Evolutionary conservation across 169 alveolate genomes (phyloP), one percentile per base, ranked within the genome.

Genomic region (Cryptosporidium ubiquitum): DNA sequence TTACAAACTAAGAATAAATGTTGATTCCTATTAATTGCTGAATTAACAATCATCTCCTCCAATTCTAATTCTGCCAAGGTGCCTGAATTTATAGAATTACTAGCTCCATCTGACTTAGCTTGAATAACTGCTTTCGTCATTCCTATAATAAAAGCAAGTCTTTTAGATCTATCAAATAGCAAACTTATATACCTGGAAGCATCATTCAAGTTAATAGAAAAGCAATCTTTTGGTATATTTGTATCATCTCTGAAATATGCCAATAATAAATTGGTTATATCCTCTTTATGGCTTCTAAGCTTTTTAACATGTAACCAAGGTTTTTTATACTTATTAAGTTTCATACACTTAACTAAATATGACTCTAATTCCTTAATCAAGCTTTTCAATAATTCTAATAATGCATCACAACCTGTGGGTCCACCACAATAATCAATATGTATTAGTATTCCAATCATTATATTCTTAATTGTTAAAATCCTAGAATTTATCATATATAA

Each of bases 221-320:
- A 29, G 14, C 75, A 68, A 35, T 35, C 75, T 35, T 18, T 18
- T 68, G 75, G 75, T 16, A 68, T 10, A 42, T 42, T 68, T 35
- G 3, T 39, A 37, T 29, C 37, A 3, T 68, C 16, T 37, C 16
- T 20, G n/a, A 68, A 37, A 35, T 16, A 14, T 5, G 4, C 7
- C 20, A 35, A 37, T 26, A 70, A 49, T 44, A 70, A 47, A 0
- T n/a, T 40, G 4, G 4, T 18, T 40, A 70, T 40, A 23, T 70
- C 64, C 0, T 44, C 40, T 51, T 70, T 70, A 14, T 20, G 18
- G 33, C 64, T 57, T 29, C 29, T 20, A 40, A 70, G 23, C n/a
- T 7, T 12, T 23, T 31, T 12, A 29, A 49, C 29, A 70, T 70
- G 31, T 70, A 29, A n/a, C 85, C 85, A 73, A 23, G 85, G 85